These are phyloP conservation scores for Acmispon strigosus DNA, from an alignment of 306 rosid genomes.

Conservation along the genomic window DNA sequence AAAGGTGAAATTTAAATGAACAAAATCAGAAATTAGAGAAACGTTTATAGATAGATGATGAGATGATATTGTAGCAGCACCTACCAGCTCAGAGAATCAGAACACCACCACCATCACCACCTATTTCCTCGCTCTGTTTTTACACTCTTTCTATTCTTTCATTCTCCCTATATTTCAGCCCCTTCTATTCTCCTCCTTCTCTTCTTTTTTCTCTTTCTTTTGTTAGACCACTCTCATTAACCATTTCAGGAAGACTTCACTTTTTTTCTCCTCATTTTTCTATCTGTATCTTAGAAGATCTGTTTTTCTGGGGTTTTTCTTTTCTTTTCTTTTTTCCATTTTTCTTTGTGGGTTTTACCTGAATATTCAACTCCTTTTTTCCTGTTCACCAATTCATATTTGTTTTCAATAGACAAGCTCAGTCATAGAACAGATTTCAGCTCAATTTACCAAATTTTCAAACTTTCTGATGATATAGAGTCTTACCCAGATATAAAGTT, in stretches of 20 bases:
- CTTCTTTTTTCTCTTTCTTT: background rate
- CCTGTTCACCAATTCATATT: background rate
- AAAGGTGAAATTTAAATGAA: conserved; percentile 8
- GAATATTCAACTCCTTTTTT: conserved; percentile 6
- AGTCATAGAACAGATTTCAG: conserved; percentile 13
- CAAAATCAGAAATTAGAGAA: background rate
- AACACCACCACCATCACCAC: conserved; percentile 9
- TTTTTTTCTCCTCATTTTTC: conserved; percentile 7
- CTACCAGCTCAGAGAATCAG: conserved; percentile 13
- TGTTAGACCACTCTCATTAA: conserved; percentile 21
- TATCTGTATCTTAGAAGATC: conserved; percentile 17
- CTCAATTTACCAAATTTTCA: conserved; percentile 17
- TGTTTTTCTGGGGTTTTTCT: conserved; percentile 15
- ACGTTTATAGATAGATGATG: background rate
- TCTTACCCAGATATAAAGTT: conserved; percentile 13
- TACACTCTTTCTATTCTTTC: conserved; percentile 18
- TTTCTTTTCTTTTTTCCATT: background rate
- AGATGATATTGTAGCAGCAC: background rate
- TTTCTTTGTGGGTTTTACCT: conserved; percentile 4
- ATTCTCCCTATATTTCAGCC: conserved; percentile 18
- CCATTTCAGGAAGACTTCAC: conserved; percentile 26
- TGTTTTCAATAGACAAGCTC: conserved; percentile 12
- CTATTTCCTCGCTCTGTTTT: conserved; percentile 31
- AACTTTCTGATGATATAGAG: conserved; percentile 12
- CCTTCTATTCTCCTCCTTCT: background rate